Evolutionary conservation across 306 rosid genomes (phyloP), one percentile per base, ranked within the genome.

Genomic region (Rosa lucieae): DNA sequence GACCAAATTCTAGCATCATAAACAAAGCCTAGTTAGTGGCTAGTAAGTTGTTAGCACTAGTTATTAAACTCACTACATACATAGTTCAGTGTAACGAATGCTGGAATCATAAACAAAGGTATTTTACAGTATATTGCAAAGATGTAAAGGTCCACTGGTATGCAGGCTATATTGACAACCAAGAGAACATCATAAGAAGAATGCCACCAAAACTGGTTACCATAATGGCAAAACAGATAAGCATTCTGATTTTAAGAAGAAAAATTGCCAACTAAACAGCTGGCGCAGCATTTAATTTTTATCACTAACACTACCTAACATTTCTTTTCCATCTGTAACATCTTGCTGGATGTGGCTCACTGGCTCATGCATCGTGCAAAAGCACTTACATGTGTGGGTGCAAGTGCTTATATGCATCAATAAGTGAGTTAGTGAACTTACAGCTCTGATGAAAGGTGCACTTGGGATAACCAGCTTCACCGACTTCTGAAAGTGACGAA

Each of bases 391-490:
- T 58, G 17, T n/a, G 35, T n/a, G 65, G 21, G 35, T 70, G 37
- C 37, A 32, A 32, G 67, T 53, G 67, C n/a, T 48, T 44, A 48
- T 10, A 18, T 15, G 72, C 56, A 12, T 10, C 20, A 46, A 14
- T 51, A 13, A 71, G 72, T 20, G 59, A 52, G 61, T 11, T 39
- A 43, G 39, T 20, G 55, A 74, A 84, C 97, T 85, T 79, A 92
- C 97, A 47, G 86, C 70, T 89, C 97, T 88, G 43, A 93, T 81
- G 78, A 93, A 93, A 3, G 91, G 88, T 62, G 92, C 89, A 79
- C 85, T 81, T 51, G 98, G 98, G 63, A 93, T 81, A 43, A 93
- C 62, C 83, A 90, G 81, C 5, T 78, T 44, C 73, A 73, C 53
- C 53, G 84, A 40, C 80, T 47, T 93, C 82, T 93, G 98, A 23